These are phyloP conservation scores for Zopfochytrium polystomum DNA, from an alignment of 371 early-diverging fungal genomes.

Conservation along the genomic window DNA sequence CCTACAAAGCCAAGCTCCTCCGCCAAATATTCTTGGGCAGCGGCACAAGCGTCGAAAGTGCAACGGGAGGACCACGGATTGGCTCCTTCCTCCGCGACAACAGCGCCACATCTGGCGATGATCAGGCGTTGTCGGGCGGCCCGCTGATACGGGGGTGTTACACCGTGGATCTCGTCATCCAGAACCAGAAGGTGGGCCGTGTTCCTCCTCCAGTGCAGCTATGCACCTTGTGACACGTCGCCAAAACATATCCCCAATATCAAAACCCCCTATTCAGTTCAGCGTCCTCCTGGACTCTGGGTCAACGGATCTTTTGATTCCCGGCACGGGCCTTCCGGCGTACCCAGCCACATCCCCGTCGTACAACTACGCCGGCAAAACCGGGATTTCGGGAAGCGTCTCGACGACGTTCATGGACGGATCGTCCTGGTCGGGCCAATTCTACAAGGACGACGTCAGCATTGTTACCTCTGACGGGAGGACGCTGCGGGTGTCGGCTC, in stretches of 20 bases:
- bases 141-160: slow-evolving; percentile 24
- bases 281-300: slow-evolving; percentile 21
- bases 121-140: slow-evolving; percentile 19
- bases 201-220: no score
- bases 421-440: slow-evolving; percentile 11
- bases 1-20: no score
- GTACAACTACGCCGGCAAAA: slow-evolving; percentile 6
- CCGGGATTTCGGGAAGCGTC: background rate
- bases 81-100: no score
- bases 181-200: background rate
- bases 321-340: slow-evolving; percentile 10
- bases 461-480: no score
- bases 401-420: slow-evolving; percentile 14
- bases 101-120: no score
- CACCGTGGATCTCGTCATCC: slow-evolving; percentile 10
- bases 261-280: no score
- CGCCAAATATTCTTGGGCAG: no score
- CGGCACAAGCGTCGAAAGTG: no score
- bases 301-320: slow-evolving; percentile 21
- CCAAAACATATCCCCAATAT: no score
- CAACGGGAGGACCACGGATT: no score
- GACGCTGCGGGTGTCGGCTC: no score
- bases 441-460: slow-evolving; percentile 9
- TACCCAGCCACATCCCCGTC: slow-evolving; percentile 19
- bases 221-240: no score